Percentiles rank a stretch among this genome's conserved stretches.
Conservation (phyloP, 352 stramenopile genomes). For the Globisporangium megalacanthum region DNA sequence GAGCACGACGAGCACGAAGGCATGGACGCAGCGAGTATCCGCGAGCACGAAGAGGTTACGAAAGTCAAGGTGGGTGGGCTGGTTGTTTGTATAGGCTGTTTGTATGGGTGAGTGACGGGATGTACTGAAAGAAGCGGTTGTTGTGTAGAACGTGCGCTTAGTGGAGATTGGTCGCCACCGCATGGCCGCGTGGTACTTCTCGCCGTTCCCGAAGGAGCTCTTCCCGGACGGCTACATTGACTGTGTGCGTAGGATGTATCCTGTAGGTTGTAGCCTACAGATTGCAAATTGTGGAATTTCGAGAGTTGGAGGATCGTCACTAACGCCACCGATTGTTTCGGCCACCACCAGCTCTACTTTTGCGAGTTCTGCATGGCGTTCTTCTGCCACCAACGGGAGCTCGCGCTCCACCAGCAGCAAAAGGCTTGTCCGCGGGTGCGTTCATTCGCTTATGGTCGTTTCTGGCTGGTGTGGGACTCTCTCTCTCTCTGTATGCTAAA, state of each 20-base stretch:
- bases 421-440: conserved; percentile 55
- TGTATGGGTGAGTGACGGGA: background rate
- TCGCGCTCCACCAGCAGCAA: conserved; percentile 60
- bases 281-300: background rate
- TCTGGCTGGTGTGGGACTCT: background rate
- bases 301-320: too few relatives aligned
- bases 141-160: conserved; percentile 91
- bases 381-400: conserved; percentile 73
- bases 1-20: conserved; percentile 98
- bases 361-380: conserved; percentile 89
- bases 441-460: background rate
- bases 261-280: background rate
- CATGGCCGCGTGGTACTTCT: conserved; percentile 98
- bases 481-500: background rate
- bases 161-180: conserved; percentile 92
- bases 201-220: conserved; percentile 95
- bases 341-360: conserved; percentile 66
- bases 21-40: conserved; percentile 95
- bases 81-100: background rate
- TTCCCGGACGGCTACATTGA: conserved; percentile 83
- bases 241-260: conserved; percentile 42
- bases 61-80: conserved; percentile 84
- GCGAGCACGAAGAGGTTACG: conserved; percentile 97
- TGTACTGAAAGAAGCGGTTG: too few relatives aligned
- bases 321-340: too few relatives aligned